Evolutionary conservation across 2,329 filamentous ascomycete species (phyloP).

Genomic region (Cladosporium colombiae): DNA sequence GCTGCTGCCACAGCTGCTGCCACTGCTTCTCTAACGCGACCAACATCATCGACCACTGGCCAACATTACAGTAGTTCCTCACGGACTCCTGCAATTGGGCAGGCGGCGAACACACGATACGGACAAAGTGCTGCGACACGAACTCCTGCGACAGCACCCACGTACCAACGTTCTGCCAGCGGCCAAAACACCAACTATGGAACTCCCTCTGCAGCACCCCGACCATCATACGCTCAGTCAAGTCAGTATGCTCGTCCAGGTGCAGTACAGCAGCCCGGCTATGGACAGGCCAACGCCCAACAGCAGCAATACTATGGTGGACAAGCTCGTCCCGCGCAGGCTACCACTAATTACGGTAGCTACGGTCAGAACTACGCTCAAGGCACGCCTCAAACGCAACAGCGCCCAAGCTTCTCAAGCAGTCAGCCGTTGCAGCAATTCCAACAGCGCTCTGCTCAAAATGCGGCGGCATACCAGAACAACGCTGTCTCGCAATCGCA

Average conservation of each 20-base stretch:
- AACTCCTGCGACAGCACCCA: constrained; percentile 31
- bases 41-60: constrained; percentile 31
- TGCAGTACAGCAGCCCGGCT: constrained; percentile 25
- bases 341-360: constrained; percentile 23
- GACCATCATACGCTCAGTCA: constrained; percentile 27
- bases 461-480: constrained; percentile 31
- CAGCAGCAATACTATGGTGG: constrained; percentile 30
- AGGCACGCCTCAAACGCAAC: constrained; percentile 28
- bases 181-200: constrained; percentile 29
- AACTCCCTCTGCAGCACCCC: constrained; percentile 29
- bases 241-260: constrained; percentile 33
- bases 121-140: constrained; percentile 32
- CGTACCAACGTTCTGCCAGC: constrained; percentile 33
- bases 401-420: constrained; percentile 26
- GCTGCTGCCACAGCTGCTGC: constrained; percentile 37
- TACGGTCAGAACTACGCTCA: constrained; percentile 28
- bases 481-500: constrained; percentile 24
- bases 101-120: constrained; percentile 38
- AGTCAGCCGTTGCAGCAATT: constrained; percentile 30
- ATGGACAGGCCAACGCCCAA: constrained; percentile 29
- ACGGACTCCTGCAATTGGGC: constrained; percentile 37
- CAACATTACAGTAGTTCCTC: constrained; percentile 39
- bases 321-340: constrained; percentile 22
- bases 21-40: constrained; percentile 33
- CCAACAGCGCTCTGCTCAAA: constrained; percentile 30